A percentile compares a stretch with the other conserved stretches of the same genome.
phyloP scores from a whole-genome alignment of 805 yeast species.

The baker's yeast (Saccharomyces cerevisiae) region DNA sequence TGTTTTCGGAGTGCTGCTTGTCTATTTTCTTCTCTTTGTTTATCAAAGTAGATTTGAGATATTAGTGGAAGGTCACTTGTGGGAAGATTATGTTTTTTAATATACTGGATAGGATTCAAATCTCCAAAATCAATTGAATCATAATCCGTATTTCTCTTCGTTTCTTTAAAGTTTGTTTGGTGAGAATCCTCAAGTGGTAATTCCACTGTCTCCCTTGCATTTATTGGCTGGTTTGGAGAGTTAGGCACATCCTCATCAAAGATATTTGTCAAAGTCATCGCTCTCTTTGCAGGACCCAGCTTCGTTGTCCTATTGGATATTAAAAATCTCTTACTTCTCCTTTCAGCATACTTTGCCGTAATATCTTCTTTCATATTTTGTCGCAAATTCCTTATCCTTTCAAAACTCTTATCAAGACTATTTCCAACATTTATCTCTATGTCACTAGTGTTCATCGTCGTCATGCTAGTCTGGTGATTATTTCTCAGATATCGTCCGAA shows the following conservation, averaged over 20 bases:
- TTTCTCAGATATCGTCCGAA: conserved; percentile 11
- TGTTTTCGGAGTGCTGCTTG: conserved; percentile 25
- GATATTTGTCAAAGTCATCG: conserved; percentile 5
- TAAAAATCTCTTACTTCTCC: conserved; percentile 23
- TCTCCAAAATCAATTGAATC: conserved; percentile 30
- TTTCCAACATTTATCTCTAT: conserved; percentile 2
- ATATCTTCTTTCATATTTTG: conserved; percentile 23
- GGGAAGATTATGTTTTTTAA: conserved; percentile 31
- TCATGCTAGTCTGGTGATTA: conserved; percentile 20
- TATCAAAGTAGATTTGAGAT: conserved; percentile 32
- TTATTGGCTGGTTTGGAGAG: not conserved
- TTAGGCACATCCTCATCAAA: not conserved
- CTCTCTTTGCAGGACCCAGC: conserved; percentile 30
- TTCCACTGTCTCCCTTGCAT: not conserved
- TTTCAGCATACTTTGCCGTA: conserved; percentile 17
- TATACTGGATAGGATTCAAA: conserved; percentile 35
- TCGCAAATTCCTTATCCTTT: conserved; percentile 18
- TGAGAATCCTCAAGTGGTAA: not conserved
- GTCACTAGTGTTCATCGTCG: conserved; percentile 15
- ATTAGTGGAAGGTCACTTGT: conserved; percentile 32
- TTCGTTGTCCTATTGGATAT: conserved; percentile 17
- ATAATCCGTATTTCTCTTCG: conserved; percentile 10
- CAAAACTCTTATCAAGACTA: conserved; percentile 9
- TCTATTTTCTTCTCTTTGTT: conserved; percentile 30
- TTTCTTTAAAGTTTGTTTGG: not conserved